Evolutionary conservation across 768 basidiomycete genomes (phyloP), one percentile per base, ranked within the genome.

Genomic region (Tulasnella sp.): DNA sequence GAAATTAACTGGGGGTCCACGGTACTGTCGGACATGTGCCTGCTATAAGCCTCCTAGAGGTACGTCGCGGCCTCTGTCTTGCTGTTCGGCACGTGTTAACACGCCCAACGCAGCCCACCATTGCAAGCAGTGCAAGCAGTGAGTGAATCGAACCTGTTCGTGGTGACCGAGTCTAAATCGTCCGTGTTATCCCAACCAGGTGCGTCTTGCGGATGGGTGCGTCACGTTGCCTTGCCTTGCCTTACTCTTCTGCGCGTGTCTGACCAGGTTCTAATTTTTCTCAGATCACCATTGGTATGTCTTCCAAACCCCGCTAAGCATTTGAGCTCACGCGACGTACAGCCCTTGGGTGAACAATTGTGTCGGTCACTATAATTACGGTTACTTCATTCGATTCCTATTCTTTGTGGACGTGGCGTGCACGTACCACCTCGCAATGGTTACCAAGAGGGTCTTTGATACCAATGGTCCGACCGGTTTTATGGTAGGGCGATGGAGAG

Each of bases 351-450:
- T 91, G 31, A 84, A 90, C 68, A 97, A 92, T 63, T 94, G 93
- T 65, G 85, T 99, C 61, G 96, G 96, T 0, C 84, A 90, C 67
- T 80, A 75, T 71, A 99, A 97, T 68, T 83, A 96, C 62, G 68
- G 71, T 6, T 49, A 61, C 61, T 75, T 75, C 75, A 17, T 96
- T 50, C 85, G 92, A 17, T 98, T 97, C 71, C 77, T 97, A 0
- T 85, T 93, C 69, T 94, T 77, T 63, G 92, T 97, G 51, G 89
- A 96, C 66, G 15, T 90, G n/a, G 81, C 92, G 2, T 94, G 91
- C 65, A 74, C 68, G 1, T 96, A 91, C 64, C 93, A 99, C 64
- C 65, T 92, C 42, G 71, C 67, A n/a, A 91, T 98, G 85, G 71
- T 97, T 32, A 80, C 80, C 2, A 70, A 72, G 41, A 76, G 87